Evolutionary conservation across 495 filamentous ascomycete species (phyloP).

Genomic region (Aspergillus saccharolyticus): DNA sequence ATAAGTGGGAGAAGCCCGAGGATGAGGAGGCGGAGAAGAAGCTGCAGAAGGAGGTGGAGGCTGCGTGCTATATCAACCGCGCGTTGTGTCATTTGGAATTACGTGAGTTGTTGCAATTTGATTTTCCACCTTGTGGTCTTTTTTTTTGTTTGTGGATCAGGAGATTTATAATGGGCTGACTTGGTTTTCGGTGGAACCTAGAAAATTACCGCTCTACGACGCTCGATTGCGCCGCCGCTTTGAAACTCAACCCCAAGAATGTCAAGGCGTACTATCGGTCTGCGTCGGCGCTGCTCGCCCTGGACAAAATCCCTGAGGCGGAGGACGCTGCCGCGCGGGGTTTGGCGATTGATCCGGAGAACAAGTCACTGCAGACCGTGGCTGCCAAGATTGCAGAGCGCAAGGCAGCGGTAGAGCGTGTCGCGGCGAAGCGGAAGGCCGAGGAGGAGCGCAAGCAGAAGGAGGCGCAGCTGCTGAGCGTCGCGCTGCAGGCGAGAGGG

Average conservation of each 20-base stretch:
- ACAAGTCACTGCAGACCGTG: slow-evolving; percentile 52
- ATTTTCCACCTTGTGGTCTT: too few species aligned
- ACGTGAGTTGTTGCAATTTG: too few species aligned
- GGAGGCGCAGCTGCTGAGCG: slow-evolving; percentile 54
- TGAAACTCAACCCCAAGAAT: slow-evolving; percentile 71
- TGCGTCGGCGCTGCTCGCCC: slow-evolving; percentile 64
- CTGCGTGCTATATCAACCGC: slow-evolving; percentile 77
- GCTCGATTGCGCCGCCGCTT: slow-evolving; percentile 72
- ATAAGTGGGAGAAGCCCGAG: slow-evolving; percentile 44
- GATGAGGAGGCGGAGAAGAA: slow-evolving; percentile 50
- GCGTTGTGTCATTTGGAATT: slow-evolving; percentile 79
- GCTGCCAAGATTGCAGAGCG: slow-evolving; percentile 51
- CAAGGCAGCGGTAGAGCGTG: slow-evolving; percentile 34
- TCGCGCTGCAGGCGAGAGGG: slow-evolving; percentile 69
- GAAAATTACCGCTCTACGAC: slow-evolving; percentile 82
- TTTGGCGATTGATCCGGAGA: slow-evolving; percentile 58
- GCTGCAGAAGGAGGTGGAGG: slow-evolving; percentile 57
- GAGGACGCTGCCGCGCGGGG: slow-evolving; percentile 69
- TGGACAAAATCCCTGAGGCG: slow-evolving; percentile 70
- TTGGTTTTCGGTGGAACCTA: slow-evolving; percentile 21
- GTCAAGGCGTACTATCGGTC: slow-evolving; percentile 88
- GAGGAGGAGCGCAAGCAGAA: slow-evolving; percentile 50
- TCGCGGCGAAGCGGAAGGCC: slow-evolving; percentile 35
- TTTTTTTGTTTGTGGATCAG: neutral
- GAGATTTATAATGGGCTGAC: neutral